Evolutionary conservation across 2,329 filamentous ascomycete genomes (phyloP).

Genomic region (Claviceps sp.): DNA sequence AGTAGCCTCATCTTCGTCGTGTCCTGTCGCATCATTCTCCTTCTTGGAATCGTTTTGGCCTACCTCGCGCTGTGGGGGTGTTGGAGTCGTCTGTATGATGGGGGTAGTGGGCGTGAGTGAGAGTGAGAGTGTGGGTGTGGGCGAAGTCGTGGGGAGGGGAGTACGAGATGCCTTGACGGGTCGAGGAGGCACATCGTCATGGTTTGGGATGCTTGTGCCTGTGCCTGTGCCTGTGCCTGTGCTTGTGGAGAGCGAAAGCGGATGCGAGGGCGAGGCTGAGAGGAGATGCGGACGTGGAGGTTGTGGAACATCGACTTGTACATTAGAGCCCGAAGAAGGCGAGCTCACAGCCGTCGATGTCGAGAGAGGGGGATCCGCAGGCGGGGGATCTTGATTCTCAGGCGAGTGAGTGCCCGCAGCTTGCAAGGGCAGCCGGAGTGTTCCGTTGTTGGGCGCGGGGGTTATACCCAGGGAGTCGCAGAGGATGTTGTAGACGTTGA

Average conservation of each 20-base stretch:
- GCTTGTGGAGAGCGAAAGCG: not conserved
- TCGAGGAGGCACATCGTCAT: not conserved
- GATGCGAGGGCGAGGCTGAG: slow-evolving; percentile 29
- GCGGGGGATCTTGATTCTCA: slow-evolving; percentile 7
- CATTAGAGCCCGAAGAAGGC: not conserved
- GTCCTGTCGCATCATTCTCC: not conserved
- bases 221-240: not conserved
- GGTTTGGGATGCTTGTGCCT: not conserved
- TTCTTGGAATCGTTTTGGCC: not conserved
- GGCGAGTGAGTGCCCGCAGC: slow-evolving; percentile 48
- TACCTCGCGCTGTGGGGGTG: not conserved
- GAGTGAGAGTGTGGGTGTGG: not conserved
- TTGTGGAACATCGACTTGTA: not conserved
- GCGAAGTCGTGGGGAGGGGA: not conserved
- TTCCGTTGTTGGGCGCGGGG: slow-evolving; percentile 77
- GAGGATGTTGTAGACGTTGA: slow-evolving; percentile 85
- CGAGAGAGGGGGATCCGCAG: not conserved
- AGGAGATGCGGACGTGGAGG: slow-evolving; percentile 15
- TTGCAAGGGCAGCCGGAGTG: slow-evolving; percentile 57
- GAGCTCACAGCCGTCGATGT: not conserved
- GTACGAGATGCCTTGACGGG: not conserved
- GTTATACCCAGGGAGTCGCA: slow-evolving; percentile 71
- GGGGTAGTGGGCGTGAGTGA: not conserved
- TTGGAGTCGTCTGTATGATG: not conserved
- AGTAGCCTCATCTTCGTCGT: not conserved